Conservation (phyloP, 2,329 filamentous ascomycete species). For the Sporothrix globosa region DNA sequence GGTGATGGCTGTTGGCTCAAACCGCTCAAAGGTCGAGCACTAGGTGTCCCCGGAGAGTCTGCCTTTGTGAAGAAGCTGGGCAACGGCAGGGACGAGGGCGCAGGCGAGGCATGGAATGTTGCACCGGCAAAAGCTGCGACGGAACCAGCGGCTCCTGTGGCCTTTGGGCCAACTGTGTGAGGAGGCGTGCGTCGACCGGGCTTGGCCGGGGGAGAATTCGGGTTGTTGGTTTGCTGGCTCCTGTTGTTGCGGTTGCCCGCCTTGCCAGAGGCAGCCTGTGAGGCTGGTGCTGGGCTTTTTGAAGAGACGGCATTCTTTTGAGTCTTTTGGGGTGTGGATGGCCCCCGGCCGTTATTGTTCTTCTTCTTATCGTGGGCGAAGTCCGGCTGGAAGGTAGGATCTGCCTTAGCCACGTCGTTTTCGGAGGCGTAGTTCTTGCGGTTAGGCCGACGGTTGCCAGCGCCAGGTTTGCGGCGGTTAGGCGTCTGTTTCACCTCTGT, state of each 20-base stretch:
- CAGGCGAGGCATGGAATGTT: conserved; percentile 93
- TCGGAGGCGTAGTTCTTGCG: conserved; percentile 64
- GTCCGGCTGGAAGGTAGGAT: conserved; percentile 45
- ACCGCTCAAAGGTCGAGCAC: conserved; percentile 48
- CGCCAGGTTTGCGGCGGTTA: conserved; percentile 48
- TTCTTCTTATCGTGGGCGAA: conserved; percentile 33
- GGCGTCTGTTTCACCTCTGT: conserved; percentile 43
- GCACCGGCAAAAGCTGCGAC: conserved; percentile 81
- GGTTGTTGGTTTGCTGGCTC: conserved; percentile 41
- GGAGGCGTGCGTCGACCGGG: conserved; percentile 52
- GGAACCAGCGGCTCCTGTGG: conserved; percentile 37
- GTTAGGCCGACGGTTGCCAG: conserved; percentile 43
- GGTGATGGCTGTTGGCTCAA: conserved; percentile 53
- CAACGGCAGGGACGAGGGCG: conserved; percentile 84
- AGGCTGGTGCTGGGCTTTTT: conserved; percentile 39
- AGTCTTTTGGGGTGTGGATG: conserved; percentile 33
- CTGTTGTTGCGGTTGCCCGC: conserved; percentile 42
- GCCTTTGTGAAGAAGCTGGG: conserved; percentile 83
- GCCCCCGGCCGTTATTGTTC: conserved; percentile 16
- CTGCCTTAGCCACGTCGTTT: conserved; percentile 52
- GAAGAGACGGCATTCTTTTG: conserved; percentile 29
- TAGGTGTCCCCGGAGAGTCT: conserved; percentile 64
- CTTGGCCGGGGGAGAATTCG: conserved; percentile 49
- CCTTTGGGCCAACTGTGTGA: conserved; percentile 50
- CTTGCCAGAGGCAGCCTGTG: conserved; percentile 39